Conservation (phyloP, 768 basidiomycete species). For the Neoboletus magnificus region DNA sequence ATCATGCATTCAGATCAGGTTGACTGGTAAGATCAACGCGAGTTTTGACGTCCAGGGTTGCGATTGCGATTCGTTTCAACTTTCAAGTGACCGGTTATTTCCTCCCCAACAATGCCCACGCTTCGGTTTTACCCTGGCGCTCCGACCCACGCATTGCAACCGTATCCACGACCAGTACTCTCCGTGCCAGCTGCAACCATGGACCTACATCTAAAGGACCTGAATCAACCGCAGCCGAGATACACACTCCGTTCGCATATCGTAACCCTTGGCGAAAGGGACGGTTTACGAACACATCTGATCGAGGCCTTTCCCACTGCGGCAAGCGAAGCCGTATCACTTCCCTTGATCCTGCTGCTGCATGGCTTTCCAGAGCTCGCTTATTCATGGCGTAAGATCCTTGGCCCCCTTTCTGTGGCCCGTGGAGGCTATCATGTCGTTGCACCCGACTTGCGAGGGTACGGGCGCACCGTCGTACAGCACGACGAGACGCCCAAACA, state of each 20-base stretch:
- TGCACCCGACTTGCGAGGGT: constrained; percentile 60
- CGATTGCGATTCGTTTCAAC: neutral
- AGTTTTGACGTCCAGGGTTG: too few relatives aligned
- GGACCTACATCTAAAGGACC: constrained; percentile 11
- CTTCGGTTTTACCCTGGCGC: neutral
- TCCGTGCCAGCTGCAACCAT: constrained; percentile 3
- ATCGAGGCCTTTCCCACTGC: constrained; percentile 43
- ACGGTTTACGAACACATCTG: constrained; percentile 40
- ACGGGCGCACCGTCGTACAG: constrained; percentile 40
- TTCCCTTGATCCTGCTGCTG: constrained; percentile 52
- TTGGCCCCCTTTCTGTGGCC: constrained; percentile 44
- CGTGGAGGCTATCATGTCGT: constrained; percentile 53
- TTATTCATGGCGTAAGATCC: constrained; percentile 61
- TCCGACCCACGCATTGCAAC: neutral
- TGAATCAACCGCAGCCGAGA: constrained; percentile 23
- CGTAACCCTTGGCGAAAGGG: constrained; percentile 45
- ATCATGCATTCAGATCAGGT: neutral
- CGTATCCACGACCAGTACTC: neutral
- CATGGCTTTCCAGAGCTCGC: constrained; percentile 69
- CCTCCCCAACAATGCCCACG: neutral
- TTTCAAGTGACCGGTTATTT: neutral
- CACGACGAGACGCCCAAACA: constrained; percentile 10
- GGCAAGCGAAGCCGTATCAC: constrained; percentile 17
- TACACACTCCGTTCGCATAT: constrained; percentile 37
- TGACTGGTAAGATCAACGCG: neutral